phyloP scores from a whole-genome alignment of 1,139 yeast species.

The Protomyces arabidopsidicola region DNA sequence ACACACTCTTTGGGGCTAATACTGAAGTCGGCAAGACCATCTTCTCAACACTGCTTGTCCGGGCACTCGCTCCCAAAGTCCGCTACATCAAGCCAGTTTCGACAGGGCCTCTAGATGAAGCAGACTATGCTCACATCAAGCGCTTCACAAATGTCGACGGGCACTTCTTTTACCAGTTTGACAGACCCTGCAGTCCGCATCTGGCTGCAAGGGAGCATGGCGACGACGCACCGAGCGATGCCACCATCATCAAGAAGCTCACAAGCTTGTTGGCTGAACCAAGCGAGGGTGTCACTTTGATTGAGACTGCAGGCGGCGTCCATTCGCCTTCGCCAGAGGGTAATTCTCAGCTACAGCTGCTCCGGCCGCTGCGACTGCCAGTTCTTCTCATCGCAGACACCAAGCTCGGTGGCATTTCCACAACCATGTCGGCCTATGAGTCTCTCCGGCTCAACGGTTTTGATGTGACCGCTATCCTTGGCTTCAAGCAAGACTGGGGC shows the following conservation, averaged over 20 bases:
- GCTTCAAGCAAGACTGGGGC: conserved; percentile 33
- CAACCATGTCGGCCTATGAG: conserved; percentile 37
- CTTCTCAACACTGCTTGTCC: conserved; percentile 34
- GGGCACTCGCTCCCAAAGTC: conserved; percentile 30
- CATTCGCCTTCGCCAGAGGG: conserved; percentile 37
- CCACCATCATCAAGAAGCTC: conserved; percentile 7
- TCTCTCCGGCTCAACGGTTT: conserved; percentile 35
- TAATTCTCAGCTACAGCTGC: conserved; percentile 36
- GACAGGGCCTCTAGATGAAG: conserved; percentile 36
- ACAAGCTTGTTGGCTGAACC: not conserved
- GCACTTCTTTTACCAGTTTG: conserved; percentile 34
- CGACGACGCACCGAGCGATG: conserved; percentile 10
- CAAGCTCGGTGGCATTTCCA: conserved; percentile 37
- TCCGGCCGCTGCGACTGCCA: conserved; percentile 36
- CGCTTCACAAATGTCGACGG: conserved; percentile 26
- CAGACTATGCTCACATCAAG: conserved; percentile 33
- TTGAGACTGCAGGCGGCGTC: conserved; percentile 38
- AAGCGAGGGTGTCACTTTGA: conserved; percentile 30
- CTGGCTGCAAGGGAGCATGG: conserved; percentile 33
- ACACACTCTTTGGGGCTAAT: conserved; percentile 45
- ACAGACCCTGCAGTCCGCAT: conserved; percentile 37
- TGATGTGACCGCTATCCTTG: conserved; percentile 34
- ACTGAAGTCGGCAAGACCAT: conserved; percentile 39
- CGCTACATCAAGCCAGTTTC: conserved; percentile 37
- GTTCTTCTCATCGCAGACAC: conserved; percentile 36